Percentiles rank a stretch among this genome's conserved stretches.
Evolutionary conservation across 2,329 filamentous ascomycete genomes (phyloP).

Genomic region (Fusarium anguioides): DNA sequence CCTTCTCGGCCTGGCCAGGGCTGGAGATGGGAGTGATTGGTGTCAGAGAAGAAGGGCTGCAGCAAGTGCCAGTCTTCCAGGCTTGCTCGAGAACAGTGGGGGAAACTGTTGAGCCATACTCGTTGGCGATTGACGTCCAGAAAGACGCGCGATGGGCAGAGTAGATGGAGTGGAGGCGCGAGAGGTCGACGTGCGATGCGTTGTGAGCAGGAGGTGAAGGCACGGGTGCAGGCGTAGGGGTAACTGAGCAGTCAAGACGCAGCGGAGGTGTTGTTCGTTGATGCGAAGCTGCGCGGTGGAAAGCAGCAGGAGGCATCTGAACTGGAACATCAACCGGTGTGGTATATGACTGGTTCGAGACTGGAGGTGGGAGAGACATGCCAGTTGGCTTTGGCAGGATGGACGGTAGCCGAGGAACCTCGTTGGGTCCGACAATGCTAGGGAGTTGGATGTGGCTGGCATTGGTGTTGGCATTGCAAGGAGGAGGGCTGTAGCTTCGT

Average conservation of each 20-base stretch:
- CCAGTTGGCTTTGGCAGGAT: constrained; percentile 74
- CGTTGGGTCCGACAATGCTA: constrained; percentile 59
- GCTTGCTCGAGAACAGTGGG: constrained; percentile 75
- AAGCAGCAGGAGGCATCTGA: constrained; percentile 55
- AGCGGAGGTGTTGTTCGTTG: constrained; percentile 59
- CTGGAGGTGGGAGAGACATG: constrained; percentile 57
- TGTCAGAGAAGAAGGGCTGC: constrained; percentile 53
- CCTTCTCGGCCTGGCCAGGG: constrained; percentile 59
- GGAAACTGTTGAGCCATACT: constrained; percentile 74
- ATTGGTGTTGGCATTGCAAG: constrained; percentile 52
- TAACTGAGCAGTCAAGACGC: constrained; percentile 69
- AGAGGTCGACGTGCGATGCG: constrained; percentile 66
- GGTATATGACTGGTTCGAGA: constrained; percentile 55
- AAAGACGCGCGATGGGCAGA: constrained; percentile 75
- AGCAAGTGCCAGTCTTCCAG: constrained; percentile 66
- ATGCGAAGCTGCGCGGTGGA: constrained; percentile 48
- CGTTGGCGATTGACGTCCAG: constrained; percentile 77
- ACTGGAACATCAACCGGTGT: constrained; percentile 59
- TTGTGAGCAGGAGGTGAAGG: constrained; percentile 49
- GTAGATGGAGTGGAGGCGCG: constrained; percentile 77
- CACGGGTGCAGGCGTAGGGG: constrained; percentile 54
- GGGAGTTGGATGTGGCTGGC: constrained; percentile 62
- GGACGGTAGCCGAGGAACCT: constrained; percentile 65
- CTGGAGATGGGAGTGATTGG: constrained; percentile 66
- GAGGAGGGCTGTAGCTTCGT: constrained; percentile 58